Conservation (phyloP, 495 filamentous ascomycete genomes). For the Astrocystis sublimbata region DNA sequence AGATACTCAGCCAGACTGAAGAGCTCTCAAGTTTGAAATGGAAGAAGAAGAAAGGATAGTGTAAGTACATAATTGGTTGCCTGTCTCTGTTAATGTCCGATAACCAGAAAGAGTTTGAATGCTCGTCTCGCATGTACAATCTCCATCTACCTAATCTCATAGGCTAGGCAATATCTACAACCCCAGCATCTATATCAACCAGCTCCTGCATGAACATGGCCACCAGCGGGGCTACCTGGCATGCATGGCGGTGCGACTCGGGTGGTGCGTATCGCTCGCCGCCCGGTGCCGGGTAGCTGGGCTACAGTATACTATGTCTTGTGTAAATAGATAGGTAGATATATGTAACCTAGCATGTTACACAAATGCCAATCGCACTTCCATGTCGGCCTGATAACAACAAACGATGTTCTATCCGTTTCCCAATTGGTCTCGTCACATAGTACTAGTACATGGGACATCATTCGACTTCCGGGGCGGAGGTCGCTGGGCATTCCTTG, state of each 20-base stretch:
- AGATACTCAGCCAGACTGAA: background rate
- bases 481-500: no score
- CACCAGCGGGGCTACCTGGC: conserved; percentile 12
- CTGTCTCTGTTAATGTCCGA: background rate
- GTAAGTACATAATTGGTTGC: background rate
- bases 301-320: background rate
- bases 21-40: background rate
- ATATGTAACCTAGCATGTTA: background rate
- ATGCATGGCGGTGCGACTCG: no score
- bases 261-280: conserved; percentile 3
- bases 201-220: conserved; percentile 5
- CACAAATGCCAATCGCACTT: background rate
- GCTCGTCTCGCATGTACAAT: background rate
- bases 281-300: conserved; percentile 9
- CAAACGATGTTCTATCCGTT: no score
- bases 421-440: no score
- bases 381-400: no score
- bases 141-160: background rate
- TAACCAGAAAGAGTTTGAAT: background rate
- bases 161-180: conserved; percentile 1
- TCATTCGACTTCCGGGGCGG: no score
- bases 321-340: no score
- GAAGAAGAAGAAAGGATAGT: background rate
- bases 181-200: background rate
- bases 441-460: no score